Conservation (phyloP, 2,329 filamentous ascomycete species). For the Colletotrichum sansevieriae region DNA sequence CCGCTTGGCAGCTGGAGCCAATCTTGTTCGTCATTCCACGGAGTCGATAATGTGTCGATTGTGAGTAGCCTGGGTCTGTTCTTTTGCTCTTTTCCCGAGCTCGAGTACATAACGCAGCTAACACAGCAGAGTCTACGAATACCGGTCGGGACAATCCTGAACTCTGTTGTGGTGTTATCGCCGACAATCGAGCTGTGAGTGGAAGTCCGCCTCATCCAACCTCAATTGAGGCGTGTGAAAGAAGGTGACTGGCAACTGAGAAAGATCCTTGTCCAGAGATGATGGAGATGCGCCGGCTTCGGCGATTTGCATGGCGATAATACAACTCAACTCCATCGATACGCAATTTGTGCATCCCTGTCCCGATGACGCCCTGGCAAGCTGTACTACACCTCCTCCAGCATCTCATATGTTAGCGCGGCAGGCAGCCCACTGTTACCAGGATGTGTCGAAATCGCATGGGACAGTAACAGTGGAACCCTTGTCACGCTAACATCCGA, state of each 20-base stretch:
- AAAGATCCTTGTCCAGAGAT: background rate
- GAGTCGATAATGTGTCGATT: background rate
- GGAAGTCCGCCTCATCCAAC: too few species aligned
- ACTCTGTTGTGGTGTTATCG: too few species aligned
- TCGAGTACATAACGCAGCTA: background rate
- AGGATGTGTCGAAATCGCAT: too few species aligned
- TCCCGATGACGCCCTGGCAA: slow-evolving; percentile 9
- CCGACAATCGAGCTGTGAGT: too few species aligned
- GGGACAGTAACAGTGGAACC: too few species aligned
- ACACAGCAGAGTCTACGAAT: background rate
- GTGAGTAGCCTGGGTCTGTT: background rate
- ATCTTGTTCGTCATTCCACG: background rate
- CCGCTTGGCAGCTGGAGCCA: background rate
- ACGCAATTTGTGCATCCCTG: slow-evolving; percentile 12
- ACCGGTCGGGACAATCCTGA: too few species aligned
- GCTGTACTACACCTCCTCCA: background rate
- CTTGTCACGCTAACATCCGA: too few species aligned
- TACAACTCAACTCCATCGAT: slow-evolving; percentile 1
- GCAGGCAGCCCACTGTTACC: too few species aligned
- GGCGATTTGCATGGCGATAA: slow-evolving; percentile 14
- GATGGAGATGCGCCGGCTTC: background rate
- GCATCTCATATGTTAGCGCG: too few species aligned
- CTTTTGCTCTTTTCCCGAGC: slow-evolving; percentile 3
- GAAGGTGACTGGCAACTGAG: background rate
- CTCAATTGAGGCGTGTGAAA: background rate